Percentiles rank a stretch among this genome's conserved stretches.
Conservation (phyloP, 495 filamentous ascomycete genomes). For the Aspergillus carlsbadensis region DNA sequence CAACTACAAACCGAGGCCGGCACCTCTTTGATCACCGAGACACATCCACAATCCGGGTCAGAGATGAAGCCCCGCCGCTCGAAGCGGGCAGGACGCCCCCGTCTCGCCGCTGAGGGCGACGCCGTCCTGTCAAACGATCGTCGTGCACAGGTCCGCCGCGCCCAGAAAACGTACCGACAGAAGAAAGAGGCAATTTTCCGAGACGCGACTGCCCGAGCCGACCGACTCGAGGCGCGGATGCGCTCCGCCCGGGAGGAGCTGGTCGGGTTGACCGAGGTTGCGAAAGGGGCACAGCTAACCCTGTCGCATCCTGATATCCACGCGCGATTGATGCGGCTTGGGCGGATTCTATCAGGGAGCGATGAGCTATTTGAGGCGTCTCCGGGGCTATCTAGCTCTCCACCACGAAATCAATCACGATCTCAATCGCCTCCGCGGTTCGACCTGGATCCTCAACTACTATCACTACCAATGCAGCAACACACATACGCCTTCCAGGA, state of each 20-base stretch:
- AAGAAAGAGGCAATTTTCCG: slow-evolving; percentile 80
- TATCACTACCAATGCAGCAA: background rate
- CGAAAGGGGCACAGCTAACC: background rate
- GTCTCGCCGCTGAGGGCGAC: background rate
- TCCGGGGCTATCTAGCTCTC: too few species aligned
- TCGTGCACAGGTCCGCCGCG: slow-evolving; percentile 78
- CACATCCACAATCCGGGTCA: too few species aligned
- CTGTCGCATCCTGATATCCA: slow-evolving; percentile 6
- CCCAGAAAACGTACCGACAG: slow-evolving; percentile 76
- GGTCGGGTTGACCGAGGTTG: background rate
- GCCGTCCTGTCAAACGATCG: slow-evolving; percentile 36
- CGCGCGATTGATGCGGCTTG: slow-evolving; percentile 3
- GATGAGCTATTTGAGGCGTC: too few species aligned
- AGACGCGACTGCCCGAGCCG: slow-evolving; percentile 61
- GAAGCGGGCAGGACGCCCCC: slow-evolving; percentile 5
- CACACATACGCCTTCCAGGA: slow-evolving; percentile 53
- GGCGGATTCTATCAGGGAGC: background rate
- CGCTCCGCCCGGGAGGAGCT: background rate
- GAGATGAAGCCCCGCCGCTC: background rate
- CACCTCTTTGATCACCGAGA: too few species aligned
- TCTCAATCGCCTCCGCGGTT: too few species aligned
- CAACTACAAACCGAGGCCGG: too few species aligned
- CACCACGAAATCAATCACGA: too few species aligned
- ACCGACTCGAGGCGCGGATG: slow-evolving; percentile 60
- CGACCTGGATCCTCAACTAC: too few species aligned